A percentile compares a stretch with the other conserved stretches of the same genome.
These are phyloP conservation scores for Zea mays DNA, from an alignment of 176 grass and related monocot species.

Conservation along the genomic window DNA sequence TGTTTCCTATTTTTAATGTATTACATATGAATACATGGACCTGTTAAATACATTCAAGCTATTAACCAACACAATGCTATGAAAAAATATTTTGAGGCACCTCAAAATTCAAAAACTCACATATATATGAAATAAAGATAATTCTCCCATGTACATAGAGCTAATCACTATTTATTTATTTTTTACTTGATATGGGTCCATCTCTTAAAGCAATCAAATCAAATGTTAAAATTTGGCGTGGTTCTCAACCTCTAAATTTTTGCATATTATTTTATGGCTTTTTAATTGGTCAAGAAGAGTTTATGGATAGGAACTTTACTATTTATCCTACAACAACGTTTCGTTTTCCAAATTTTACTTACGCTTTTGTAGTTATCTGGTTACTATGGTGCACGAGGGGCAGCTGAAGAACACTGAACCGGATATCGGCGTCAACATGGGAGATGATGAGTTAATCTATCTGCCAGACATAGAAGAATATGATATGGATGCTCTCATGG, in stretches of 20 bases:
- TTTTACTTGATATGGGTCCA: background rate
- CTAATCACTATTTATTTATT: background rate
- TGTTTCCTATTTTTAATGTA: background rate
- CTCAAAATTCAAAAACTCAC: background rate
- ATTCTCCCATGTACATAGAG: background rate
- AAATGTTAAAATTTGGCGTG: background rate
- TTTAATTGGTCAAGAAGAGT: background rate
- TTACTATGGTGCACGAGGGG: background rate
- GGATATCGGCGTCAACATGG: background rate
- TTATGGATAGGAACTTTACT: background rate
- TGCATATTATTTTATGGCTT: background rate
- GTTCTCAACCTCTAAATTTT: background rate
- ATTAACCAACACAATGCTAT: background rate
- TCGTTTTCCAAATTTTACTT: background rate
- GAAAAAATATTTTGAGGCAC: background rate
- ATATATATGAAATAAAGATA: background rate
- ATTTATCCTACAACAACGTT: background rate
- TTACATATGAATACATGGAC: background rate
- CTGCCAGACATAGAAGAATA: background rate
- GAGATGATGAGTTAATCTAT: background rate
- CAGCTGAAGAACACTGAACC: background rate
- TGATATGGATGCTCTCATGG: conserved; percentile 1
- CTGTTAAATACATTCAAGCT: background rate
- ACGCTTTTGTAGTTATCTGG: background rate
- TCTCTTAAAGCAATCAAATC: background rate